Conservation (phyloP, 1,139 yeast species). For the Blastobotrys proliferans region DNA sequence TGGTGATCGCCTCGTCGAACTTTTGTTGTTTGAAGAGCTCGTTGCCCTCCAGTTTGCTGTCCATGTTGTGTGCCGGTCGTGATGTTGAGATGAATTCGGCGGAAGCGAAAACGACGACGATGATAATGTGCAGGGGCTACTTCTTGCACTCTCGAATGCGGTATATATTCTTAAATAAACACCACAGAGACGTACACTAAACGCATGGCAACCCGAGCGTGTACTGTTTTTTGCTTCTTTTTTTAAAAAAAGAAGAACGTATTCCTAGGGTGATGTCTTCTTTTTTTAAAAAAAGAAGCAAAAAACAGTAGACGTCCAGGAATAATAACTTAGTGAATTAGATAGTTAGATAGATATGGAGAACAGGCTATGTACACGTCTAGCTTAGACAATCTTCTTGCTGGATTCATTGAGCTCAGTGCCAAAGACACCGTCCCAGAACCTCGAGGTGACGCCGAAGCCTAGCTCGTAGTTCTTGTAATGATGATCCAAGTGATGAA, state of each 20-base stretch:
- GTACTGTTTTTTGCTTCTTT: too few relatives aligned
- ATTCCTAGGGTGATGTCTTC: too few relatives aligned
- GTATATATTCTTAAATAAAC: background rate
- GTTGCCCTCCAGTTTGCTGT: constrained; percentile 62
- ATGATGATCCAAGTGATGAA: constrained; percentile 93
- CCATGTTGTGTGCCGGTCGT: constrained; percentile 13
- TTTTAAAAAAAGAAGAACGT: too few relatives aligned
- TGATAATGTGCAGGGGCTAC: too few relatives aligned
- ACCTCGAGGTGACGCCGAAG: constrained; percentile 88
- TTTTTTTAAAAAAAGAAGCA: too few relatives aligned
- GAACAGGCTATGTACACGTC: too few relatives aligned
- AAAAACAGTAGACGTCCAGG: too few relatives aligned
- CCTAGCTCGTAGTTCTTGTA: constrained; percentile 95
- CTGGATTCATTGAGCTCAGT: constrained; percentile 47
- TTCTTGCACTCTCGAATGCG: background rate
- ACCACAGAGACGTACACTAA: background rate
- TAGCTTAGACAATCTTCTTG: constrained; percentile 17
- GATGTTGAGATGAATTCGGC: too few relatives aligned
- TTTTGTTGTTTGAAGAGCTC: constrained; percentile 48
- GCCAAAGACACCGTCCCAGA: constrained; percentile 90
- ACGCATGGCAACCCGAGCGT: background rate
- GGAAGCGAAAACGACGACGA: too few relatives aligned
- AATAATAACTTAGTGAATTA: background rate
- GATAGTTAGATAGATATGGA: too few relatives aligned
- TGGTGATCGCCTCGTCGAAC: constrained; percentile 55